Evolutionary conservation across 805 yeast genomes (phyloP), one percentile per base, ranked within the genome.

Genomic region (Ogataea nonfermentans): DNA sequence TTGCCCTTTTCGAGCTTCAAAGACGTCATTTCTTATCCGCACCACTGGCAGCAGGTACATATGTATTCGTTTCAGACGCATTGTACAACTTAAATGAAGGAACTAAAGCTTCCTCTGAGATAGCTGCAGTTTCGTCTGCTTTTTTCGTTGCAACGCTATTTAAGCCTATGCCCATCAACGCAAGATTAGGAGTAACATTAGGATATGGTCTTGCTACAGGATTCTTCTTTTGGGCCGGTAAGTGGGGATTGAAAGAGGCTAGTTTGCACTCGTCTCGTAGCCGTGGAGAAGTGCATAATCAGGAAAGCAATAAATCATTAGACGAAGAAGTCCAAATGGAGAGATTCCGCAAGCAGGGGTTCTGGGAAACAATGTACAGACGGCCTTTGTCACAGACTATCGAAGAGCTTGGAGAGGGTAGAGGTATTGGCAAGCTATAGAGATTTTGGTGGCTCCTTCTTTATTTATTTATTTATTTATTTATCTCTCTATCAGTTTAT

Each of bases 331-430:
- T 52, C 33, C 53, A 50, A 9, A 52, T 54, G 30, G 57, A 59
- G 20, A 50, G 56, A 16, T 62, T 63, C 30, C 62, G 63, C 45
- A 67, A 59, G 41, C 81, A 76, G 56, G 80, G 80, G 26, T 84
- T 84, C 66, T 87, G 89, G 89, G 91, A 85, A 48, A 80, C 81
- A 25, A 77, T 79, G 59, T 76, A 79, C 67, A 81, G 95, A 70
- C 76, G 85, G 56, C 95, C 95, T 12, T 66, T 86, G 49, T 78
- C 88, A 14, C 89, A 84, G 65, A 84, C 95, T 8, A 75, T 83
- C 19, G 82, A 77, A 46, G 81, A 79, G 55, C 70, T 86, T 51
- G 95, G 95, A 48, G 78, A 66, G 49, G 81, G 81, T 39, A 68
- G 81, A 59, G 81, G 81, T 51, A 71, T 76, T 44, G 69, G 72